These are phyloP conservation scores for Aureobasidium zeae DNA, from an alignment of 2,329 filamentous ascomycete species.

Conservation along the genomic window DNA sequence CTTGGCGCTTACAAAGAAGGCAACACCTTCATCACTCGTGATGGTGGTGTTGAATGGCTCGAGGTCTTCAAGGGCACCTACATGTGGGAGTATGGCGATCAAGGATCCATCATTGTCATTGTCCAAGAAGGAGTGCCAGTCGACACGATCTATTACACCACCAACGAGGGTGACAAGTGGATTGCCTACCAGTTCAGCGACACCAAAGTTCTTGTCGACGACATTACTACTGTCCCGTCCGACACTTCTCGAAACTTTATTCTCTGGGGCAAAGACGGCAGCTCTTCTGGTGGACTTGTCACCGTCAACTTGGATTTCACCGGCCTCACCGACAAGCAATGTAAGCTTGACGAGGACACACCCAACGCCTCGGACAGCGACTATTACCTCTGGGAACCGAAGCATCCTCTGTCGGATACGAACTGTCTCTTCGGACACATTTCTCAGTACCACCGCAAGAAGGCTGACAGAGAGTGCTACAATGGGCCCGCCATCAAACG, in stretches of 20 bases:
- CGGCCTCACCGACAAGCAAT: slow-evolving; percentile 61
- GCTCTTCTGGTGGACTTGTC: slow-evolving; percentile 50
- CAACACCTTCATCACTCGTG: slow-evolving; percentile 82
- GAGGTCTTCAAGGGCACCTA: slow-evolving; percentile 78
- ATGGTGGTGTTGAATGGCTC: slow-evolving; percentile 85
- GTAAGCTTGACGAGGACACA: slow-evolving; percentile 55
- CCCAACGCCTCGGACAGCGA: slow-evolving; percentile 52
- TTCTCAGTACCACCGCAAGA: slow-evolving; percentile 85
- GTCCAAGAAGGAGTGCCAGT: slow-evolving; percentile 63
- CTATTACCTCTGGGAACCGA: slow-evolving; percentile 80
- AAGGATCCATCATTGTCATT: slow-evolving; percentile 85
- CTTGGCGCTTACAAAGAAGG: slow-evolving; percentile 60
- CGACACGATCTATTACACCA: slow-evolving; percentile 62
- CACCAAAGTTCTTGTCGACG: slow-evolving; percentile 58
- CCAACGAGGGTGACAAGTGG: slow-evolving; percentile 78
- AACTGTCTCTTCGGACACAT: slow-evolving; percentile 90
- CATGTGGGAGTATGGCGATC: slow-evolving; percentile 92
- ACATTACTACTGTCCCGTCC: slow-evolving; percentile 80
- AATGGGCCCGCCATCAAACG: slow-evolving; percentile 63
- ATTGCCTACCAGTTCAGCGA: slow-evolving; percentile 61
- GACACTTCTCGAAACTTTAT: slow-evolving; percentile 88
- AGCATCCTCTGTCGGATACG: slow-evolving; percentile 66
- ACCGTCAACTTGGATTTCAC: slow-evolving; percentile 85
- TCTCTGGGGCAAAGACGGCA: slow-evolving; percentile 68
- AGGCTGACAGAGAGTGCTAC: slow-evolving; percentile 66